A percentile compares a stretch with the other conserved stretches of the same genome.
Conservation (phyloP, 495 filamentous ascomycete genomes). For the Cercophora newfieldiana region DNA sequence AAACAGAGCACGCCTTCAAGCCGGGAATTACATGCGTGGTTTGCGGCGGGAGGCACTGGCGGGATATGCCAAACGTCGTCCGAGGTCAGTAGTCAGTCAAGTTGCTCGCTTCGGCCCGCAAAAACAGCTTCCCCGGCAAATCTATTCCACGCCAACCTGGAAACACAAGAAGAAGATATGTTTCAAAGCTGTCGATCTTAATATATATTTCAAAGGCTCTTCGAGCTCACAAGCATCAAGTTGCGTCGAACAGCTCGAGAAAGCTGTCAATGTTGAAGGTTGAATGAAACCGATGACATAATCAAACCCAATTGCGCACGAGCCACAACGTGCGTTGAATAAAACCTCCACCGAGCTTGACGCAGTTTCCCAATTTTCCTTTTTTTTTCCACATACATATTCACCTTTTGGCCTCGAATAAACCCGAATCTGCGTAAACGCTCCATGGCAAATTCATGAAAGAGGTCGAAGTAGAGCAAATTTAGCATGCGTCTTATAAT, state of each 20-base stretch:
- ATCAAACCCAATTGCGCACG: slow-evolving; percentile 6
- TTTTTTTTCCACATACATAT: slow-evolving; percentile 37
- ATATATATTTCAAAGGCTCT: background rate
- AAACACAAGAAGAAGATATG: background rate
- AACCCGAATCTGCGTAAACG: background rate
- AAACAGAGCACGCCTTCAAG: background rate
- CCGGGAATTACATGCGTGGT: background rate
- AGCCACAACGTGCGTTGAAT: slow-evolving; percentile 1
- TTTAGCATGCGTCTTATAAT: slow-evolving; percentile 36
- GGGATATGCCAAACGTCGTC: background rate
- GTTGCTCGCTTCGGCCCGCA: slow-evolving; percentile 10
- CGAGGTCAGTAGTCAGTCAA: slow-evolving; percentile 5
- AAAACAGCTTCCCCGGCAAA: background rate
- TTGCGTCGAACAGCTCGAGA: background rate
- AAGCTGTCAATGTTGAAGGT: background rate
- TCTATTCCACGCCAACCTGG: background rate
- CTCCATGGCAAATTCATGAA: slow-evolving; percentile 27
- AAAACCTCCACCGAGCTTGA: background rate
- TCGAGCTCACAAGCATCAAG: background rate
- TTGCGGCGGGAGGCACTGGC: background rate
- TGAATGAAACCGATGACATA: background rate
- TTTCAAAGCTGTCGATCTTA: background rate
- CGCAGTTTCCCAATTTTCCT: slow-evolving; percentile 10
- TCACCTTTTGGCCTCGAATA: slow-evolving; percentile 34
- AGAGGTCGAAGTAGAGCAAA: slow-evolving; percentile 37